Evolutionary conservation across 257 asterid species (phyloP).

Genomic region (Penstemon eatonii): DNA sequence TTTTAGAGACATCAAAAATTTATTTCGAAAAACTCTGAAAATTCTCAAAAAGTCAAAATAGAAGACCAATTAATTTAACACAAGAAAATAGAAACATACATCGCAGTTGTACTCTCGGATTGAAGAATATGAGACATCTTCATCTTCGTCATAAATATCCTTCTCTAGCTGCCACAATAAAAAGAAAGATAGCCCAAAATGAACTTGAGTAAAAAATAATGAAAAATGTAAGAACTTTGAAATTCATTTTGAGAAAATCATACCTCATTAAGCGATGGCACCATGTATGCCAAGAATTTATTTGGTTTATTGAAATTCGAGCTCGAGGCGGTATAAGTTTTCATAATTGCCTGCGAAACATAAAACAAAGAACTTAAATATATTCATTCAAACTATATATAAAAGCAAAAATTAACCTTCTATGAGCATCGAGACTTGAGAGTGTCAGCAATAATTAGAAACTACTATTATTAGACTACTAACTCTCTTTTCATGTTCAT

Average conservation of each 20-base stretch:
- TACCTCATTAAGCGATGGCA: conserved; percentile 84
- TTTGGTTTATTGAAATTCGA: conserved; percentile 60
- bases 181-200: conserved; percentile 21
- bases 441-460: conserved; percentile 16
- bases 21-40: no score
- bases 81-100: conserved; percentile 46
- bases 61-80: background rate
- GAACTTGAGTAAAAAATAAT: conserved; percentile 5
- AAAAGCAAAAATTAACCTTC: conserved; percentile 2
- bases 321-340: conserved; percentile 66
- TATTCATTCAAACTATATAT: background rate
- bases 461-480: conserved; percentile 24
- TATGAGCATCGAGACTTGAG: conserved; percentile 2
- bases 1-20: no score
- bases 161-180: conserved; percentile 67
- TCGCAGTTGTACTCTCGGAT: conserved; percentile 94
- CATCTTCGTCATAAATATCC: conserved; percentile 82
- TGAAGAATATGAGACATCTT: conserved; percentile 86
- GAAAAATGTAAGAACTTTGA: background rate
- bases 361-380: conserved; percentile 6
- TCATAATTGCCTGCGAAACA: conserved; percentile 84
- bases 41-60: no score
- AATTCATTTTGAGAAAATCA: conserved; percentile 11
- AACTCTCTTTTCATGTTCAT: conserved; percentile 75
- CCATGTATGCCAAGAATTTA: conserved; percentile 93